Conservation (phyloP, 2,329 filamentous ascomycete species). For the Colletotrichum destructivum region DNA sequence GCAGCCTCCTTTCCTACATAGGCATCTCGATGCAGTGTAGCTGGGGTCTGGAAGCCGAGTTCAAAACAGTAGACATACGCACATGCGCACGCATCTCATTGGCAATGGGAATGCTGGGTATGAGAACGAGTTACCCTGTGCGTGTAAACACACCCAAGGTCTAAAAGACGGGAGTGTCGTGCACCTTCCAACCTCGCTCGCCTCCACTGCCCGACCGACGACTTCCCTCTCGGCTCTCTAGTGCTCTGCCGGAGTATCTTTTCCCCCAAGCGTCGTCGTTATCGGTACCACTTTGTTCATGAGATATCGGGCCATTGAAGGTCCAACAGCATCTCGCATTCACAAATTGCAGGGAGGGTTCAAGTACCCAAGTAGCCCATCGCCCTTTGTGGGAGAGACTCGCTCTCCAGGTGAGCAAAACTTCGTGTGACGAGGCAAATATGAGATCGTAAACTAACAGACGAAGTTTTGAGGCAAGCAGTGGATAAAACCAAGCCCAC, state of each 20-base stretch:
- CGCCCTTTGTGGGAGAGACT: not conserved
- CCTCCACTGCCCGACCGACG: not conserved
- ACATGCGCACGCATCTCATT: not conserved
- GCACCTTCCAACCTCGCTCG: conserved; percentile 12
- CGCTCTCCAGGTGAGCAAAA: conserved; percentile 29
- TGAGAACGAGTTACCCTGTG: not conserved
- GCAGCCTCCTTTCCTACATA: conserved; percentile 34
- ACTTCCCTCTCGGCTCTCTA: not conserved
- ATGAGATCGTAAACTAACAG: conserved; percentile 14
- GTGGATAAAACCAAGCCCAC: not conserved
- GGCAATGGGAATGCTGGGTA: not conserved
- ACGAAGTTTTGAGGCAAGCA: not conserved
- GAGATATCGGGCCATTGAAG: not conserved
- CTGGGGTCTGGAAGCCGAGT: not conserved
- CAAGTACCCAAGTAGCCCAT: too few relatives aligned
- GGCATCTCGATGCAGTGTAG: not conserved
- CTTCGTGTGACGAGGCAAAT: conserved; percentile 25
- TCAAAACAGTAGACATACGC: not conserved
- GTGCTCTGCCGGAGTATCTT: not conserved
- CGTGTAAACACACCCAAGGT: not conserved
- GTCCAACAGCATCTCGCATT: not conserved
- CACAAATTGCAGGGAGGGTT: not conserved
- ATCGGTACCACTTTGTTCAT: not conserved
- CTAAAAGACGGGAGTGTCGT: conserved; percentile 17
- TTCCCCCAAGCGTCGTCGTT: not conserved